A percentile compares a stretch with the other conserved stretches of the same genome.
Evolutionary conservation across 768 basidiomycete genomes (phyloP).

Genomic region (Kwoniella pini): DNA sequence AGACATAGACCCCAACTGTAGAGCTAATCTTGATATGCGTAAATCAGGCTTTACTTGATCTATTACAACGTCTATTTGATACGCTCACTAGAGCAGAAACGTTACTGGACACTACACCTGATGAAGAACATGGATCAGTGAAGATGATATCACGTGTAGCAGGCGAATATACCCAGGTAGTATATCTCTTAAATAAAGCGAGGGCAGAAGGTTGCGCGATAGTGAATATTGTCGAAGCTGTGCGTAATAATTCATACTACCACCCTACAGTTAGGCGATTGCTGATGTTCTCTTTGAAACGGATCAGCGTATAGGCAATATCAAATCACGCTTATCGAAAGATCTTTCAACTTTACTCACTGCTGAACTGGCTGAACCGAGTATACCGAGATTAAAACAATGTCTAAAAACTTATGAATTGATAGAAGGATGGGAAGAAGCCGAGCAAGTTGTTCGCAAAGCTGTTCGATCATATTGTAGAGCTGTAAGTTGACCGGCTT

Average conservation of each 20-base stretch:
- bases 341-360: slow-evolving; percentile 84
- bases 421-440: slow-evolving; percentile 78
- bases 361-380: slow-evolving; percentile 58
- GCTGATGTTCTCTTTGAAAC: not conserved
- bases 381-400: slow-evolving; percentile 24
- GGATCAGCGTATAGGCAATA: slow-evolving; percentile 73
- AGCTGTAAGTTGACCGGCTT: slow-evolving; percentile 61
- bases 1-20: too few species aligned
- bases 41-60: slow-evolving; percentile 80
- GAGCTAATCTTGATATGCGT: too few species aligned
- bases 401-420: slow-evolving; percentile 55
- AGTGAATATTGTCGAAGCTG: slow-evolving; percentile 81
- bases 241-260: slow-evolving; percentile 52
- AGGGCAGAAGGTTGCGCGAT: slow-evolving; percentile 73
- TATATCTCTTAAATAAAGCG: slow-evolving; percentile 86
- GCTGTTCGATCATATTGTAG: slow-evolving; percentile 74
- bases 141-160: slow-evolving; percentile 70
- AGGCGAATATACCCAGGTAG: slow-evolving; percentile 84
- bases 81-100: slow-evolving; percentile 84
- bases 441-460: slow-evolving; percentile 77
- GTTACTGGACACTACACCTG: slow-evolving; percentile 60
- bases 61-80: slow-evolving; percentile 89
- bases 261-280: too few species aligned
- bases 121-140: slow-evolving; percentile 22
- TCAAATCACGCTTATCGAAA: slow-evolving; percentile 78